Evolutionary conservation across 2,329 filamentous ascomycete species (phyloP).

Genomic region (Monosporascus cannonballus): DNA sequence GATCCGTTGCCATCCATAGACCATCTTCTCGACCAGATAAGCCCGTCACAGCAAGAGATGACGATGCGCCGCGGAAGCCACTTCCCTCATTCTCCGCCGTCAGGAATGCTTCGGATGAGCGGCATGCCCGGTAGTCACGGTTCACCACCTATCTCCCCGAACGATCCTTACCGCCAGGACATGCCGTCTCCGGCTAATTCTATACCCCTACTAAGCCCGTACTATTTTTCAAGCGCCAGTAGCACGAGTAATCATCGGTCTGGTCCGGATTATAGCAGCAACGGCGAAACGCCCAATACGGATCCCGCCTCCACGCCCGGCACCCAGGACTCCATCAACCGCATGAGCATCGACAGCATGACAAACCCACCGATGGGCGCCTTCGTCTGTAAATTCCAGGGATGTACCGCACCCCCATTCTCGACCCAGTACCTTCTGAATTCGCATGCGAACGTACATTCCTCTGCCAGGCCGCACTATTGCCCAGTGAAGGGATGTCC

Average conservation of each 20-base stretch:
- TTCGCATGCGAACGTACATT: conserved; percentile 71
- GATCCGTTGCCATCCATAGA: conserved; percentile 33
- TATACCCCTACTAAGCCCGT: conserved; percentile 32
- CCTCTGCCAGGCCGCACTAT: conserved; percentile 58
- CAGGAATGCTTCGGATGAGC: conserved; percentile 22
- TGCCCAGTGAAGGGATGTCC: conserved; percentile 57
- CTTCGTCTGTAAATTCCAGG: conserved; percentile 53
- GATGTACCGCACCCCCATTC: conserved; percentile 68
- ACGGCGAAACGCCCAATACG: conserved; percentile 40
- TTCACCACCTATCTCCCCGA: conserved; percentile 45
- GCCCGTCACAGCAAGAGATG: conserved; percentile 26
- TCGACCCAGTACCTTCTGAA: conserved; percentile 74
- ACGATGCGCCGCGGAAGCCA: conserved; percentile 18
- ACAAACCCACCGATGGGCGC: conserved; percentile 44
- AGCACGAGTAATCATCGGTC: conserved; percentile 26
- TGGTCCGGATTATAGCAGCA: conserved; percentile 35
- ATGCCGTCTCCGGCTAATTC: conserved; percentile 42
- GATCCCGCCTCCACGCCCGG: conserved; percentile 39
- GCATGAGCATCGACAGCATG: conserved; percentile 54
- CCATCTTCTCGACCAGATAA: conserved; percentile 26
- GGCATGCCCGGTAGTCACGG: conserved; percentile 30
- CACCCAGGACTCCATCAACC: conserved; percentile 35
- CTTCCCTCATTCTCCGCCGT: conserved; percentile 30
- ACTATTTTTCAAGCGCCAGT: conserved; percentile 26
- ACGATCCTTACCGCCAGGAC: conserved; percentile 38